Evolutionary conservation across 2,329 filamentous ascomycete genomes (phyloP), one percentile per base, ranked within the genome.

Genomic region (Paracoccidioides brasiliensis): DNA sequence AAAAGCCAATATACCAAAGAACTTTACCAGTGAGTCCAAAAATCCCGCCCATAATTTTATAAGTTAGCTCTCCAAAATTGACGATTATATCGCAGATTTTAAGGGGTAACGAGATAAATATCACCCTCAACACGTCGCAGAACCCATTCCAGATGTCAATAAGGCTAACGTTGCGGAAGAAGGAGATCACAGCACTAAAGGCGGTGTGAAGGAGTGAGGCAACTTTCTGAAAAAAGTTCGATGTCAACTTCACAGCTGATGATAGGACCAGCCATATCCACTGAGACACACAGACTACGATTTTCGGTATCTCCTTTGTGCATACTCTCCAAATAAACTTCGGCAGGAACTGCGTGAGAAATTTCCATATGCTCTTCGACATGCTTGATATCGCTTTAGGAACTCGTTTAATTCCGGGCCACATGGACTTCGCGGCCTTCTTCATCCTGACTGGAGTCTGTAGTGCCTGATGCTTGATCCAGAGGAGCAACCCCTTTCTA

Each of bases 131-230:
- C 28, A 53, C 33, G 33, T 44, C 52, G 42, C 52, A 53, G 33
- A 53, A 37, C 22, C 52, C 52, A 33, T 53, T 53, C 52, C 52
- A 53, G 5, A 53, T 45, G 30, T 53, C 52, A 14, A 2, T 53
- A 22, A 53, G 42, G 6, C 41, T 53, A 35, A 53, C 41, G 22
- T 14, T n/a, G 15, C 32, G 42, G 52, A 53, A 53, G 41, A 53
- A 53, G 30, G 52, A 37, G n/a, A 44, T 43, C n/a, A 53, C 30
- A 28, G 52, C 52, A 22, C 14, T 35, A 41, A 53, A 12, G 15
- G 30, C 42, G 22, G 52, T 53, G 45, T 53, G 52, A 8, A 45
- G 7, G 28, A 53, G 41, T 4, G 52, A 53, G 5, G 33, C 33
- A 10, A 53, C 15, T 22, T 12, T 53, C n/a, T 46, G 14, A 14